Evolutionary conservation across 2,329 filamentous ascomycete species (phyloP), one percentile per base, ranked within the genome.

Genomic region (Aotearoamyces nothofagi): DNA sequence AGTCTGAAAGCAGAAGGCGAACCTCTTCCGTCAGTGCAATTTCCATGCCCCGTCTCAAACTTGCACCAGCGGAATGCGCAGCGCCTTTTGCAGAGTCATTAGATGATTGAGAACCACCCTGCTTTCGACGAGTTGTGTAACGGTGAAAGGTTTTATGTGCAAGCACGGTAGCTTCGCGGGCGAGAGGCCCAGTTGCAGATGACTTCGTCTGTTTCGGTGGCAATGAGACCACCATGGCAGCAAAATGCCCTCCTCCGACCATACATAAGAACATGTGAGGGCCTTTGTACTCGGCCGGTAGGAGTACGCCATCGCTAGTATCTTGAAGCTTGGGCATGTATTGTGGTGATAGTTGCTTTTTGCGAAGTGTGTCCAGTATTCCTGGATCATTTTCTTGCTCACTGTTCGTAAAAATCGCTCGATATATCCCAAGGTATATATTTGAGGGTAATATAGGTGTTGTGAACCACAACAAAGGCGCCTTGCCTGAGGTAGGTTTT

Each of bases 91-190:
- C 71, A 36, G 82, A 79, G 51, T 98, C 90, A 50, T 84, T 96
- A 15, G 87, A 78, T 3, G 86, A 92, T 51, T 98, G 90, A 8
- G 84, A 77, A 23, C 92, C 90, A 61, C 90, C 90, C 52, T 98
- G 90, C 52, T 98, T 98, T 40, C 90, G 69, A 39, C 90, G 68
- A 5, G 90, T 98, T 0, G 92, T 98, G 49, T 98, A 98, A 33
- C 90, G 70, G 52, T 98, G 92, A 52, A 96, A 98, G 0, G 87
- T 94, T 59, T 98, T 98, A 55, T 96, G 87, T 1, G 84, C 87
- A 24, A 94, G 65, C 1, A 96, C 82, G 0, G 78, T 78, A 5
- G 87, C 83, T 45, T 92, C 80, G 30, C 82, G 68, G 39, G 92
- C 84, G 47, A 92, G 69, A 1, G 78, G 63, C 0, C 79, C 78